Conservation (phyloP, 768 basidiomycete species). For the Strobilomyces echinocephalus region DNA sequence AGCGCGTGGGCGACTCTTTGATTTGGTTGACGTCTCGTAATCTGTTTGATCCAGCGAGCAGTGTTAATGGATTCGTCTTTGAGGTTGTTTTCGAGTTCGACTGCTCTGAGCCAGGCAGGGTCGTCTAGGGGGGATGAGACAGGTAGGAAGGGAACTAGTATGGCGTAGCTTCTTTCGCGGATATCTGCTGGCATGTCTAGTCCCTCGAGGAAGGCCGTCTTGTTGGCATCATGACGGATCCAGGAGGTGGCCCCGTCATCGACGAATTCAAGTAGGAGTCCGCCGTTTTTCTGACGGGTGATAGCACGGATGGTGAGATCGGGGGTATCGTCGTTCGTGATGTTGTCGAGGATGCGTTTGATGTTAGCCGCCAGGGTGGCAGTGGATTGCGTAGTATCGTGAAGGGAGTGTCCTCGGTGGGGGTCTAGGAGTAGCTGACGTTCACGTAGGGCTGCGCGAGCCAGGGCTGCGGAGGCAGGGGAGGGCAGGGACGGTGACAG, state of each 20-base stretch:
- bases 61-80: background rate
- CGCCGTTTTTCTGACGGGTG: background rate
- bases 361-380: accelerated
- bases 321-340: background rate
- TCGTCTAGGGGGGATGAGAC: background rate
- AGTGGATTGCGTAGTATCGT: accelerated
- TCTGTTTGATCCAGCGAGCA: background rate
- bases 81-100: background rate
- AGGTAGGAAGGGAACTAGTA: background rate
- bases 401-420: background rate
- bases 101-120: accelerated
- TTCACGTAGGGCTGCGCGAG: background rate
- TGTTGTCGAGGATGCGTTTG: background rate
- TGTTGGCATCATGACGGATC: accelerated
- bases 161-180: background rate
- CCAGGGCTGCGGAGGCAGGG: background rate
- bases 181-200: background rate
- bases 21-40: accelerated
- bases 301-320: background rate
- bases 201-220: background rate
- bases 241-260: accelerated
- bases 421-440: background rate
- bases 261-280: background rate
- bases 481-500: too few relatives aligned
- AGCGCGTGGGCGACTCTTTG: background rate